These are phyloP conservation scores for Trichoderma citrinoviride DNA, from an alignment of 2,329 filamentous ascomycete genomes.

Conservation along the genomic window DNA sequence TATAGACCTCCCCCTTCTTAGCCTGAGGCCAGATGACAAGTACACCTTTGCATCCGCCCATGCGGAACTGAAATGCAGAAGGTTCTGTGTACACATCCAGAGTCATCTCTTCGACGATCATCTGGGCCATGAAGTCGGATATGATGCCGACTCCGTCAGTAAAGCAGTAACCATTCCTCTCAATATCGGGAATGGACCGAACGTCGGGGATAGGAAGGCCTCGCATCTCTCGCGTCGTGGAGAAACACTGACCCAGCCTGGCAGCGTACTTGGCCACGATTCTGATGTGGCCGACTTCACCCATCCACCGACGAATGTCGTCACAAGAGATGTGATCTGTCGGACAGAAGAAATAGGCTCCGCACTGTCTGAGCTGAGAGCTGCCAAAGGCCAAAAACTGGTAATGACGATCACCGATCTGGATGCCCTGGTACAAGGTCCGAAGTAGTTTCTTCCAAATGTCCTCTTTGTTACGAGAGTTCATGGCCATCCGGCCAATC, in stretches of 20 bases:
- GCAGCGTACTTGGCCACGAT: conserved; percentile 88
- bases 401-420: conserved; percentile 76
- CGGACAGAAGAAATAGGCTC: conserved; percentile 88
- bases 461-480: conserved; percentile 59
- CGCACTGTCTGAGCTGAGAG: conserved; percentile 88
- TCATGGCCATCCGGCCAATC: conserved; percentile 54
- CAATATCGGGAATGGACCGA: conserved; percentile 67
- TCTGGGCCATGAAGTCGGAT: conserved; percentile 70
- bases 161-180: conserved; percentile 68
- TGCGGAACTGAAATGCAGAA: conserved; percentile 86
- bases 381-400: conserved; percentile 93
- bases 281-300: conserved; percentile 75
- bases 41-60: conserved; percentile 90
- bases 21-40: conserved; percentile 71
- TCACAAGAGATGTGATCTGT: conserved; percentile 65
- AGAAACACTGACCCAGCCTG: conserved; percentile 90
- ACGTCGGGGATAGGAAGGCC: conserved; percentile 59
- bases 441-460: conserved; percentile 72
- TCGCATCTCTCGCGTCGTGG: conserved; percentile 76
- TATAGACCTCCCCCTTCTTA: conserved; percentile 65
- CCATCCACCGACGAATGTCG: conserved; percentile 83
- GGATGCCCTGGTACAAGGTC: conserved; percentile 73
- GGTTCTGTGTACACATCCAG: conserved; percentile 59
- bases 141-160: conserved; percentile 93
- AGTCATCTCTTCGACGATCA: conserved; percentile 69